Conservation (phyloP, 371 early-diverging fungal species). For the Rozella allomycis region DNA sequence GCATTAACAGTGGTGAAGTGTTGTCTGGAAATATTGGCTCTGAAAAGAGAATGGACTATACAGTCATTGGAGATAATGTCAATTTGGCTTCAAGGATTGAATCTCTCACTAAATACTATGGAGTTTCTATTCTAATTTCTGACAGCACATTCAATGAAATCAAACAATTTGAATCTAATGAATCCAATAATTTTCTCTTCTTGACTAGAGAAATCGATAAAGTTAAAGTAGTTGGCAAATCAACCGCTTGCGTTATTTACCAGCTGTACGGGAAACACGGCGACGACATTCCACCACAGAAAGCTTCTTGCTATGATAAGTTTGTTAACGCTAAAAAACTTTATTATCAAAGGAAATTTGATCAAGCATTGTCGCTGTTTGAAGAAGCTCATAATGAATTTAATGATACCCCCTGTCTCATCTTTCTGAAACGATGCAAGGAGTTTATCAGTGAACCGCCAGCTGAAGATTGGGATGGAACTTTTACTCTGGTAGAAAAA, state of each 20-base stretch:
- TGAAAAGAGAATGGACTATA: conserved; percentile 23
- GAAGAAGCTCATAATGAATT: conserved; percentile 3
- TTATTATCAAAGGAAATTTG: conserved; percentile 8
- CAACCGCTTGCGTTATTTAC: conserved; percentile 9
- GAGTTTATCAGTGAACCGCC: conserved; percentile 14
- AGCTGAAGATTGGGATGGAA: too few species aligned
- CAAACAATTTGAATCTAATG: conserved; percentile 9
- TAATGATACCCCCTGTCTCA: conserved; percentile 16
- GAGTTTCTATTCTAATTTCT: conserved; percentile 14
- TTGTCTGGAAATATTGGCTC: conserved; percentile 24
- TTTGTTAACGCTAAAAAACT: conserved; percentile 8
- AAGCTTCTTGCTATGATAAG: conserved; percentile 3
- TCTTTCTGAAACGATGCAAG: conserved; percentile 11
- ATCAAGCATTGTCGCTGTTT: conserved; percentile 10
- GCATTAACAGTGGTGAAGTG: conserved; percentile 20
- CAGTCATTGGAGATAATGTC: conserved; percentile 20
- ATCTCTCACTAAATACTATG: conserved; percentile 17
- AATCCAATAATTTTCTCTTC: too few species aligned
- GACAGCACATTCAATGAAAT: conserved; percentile 7
- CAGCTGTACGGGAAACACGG: conserved; percentile 12
- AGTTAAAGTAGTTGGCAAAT: conserved; percentile 16
- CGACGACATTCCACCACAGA: conserved; percentile 4
- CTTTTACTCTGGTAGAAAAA: too few species aligned
- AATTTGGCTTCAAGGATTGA: conserved; percentile 18
- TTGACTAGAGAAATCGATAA: conserved; percentile 15